These are phyloP conservation scores for Solanum arcanum DNA, from an alignment of 257 asterid genomes.

Conservation along the genomic window DNA sequence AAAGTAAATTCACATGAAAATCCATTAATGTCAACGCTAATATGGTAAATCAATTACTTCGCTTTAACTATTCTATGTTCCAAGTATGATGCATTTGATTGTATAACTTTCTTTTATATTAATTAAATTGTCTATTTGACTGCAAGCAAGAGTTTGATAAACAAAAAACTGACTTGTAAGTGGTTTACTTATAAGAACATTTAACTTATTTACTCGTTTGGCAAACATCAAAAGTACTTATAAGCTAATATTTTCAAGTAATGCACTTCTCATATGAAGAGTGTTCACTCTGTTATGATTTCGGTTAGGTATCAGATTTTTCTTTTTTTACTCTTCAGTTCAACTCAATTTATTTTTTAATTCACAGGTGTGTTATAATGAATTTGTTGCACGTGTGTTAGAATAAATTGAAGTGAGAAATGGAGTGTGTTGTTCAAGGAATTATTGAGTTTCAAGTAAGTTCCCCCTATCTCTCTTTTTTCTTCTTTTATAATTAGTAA, in stretches of 20 bases:
- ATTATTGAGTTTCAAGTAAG: conserved; percentile 82
- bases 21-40: not conserved
- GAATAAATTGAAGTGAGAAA: conserved; percentile 4
- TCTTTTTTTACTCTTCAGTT: not conserved
- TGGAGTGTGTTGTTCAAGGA: conserved; percentile 98
- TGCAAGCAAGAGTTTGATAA: not conserved
- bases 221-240: not conserved
- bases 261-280: not conserved
- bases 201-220: too few species aligned
- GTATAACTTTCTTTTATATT: too few species aligned
- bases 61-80: not conserved
- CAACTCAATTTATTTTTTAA: not conserved
- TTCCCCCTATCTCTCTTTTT: not conserved
- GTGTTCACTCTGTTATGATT: not conserved
- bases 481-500: not conserved
- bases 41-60: not conserved
- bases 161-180: too few species aligned
- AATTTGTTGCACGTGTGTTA: not conserved
- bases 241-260: not conserved
- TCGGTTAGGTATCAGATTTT: not conserved
- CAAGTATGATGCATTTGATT: not conserved
- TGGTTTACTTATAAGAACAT: too few species aligned
- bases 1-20: not conserved
- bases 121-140: not conserved
- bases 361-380: not conserved